These are phyloP conservation scores for Russula emetica DNA, from an alignment of 768 basidiomycete species.

Conservation along the genomic window DNA sequence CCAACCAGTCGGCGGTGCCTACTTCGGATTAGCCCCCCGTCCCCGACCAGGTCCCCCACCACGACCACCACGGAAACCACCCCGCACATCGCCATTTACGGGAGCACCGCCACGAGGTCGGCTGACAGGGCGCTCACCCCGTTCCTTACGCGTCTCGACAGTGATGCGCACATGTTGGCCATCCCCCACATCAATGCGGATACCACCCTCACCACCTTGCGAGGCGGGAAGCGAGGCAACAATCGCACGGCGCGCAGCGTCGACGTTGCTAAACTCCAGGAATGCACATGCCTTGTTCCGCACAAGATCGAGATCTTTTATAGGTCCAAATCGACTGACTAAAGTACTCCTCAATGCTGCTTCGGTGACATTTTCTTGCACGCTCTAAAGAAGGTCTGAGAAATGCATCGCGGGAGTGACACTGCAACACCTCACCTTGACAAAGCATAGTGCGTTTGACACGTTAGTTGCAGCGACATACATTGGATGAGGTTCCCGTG, in stretches of 20 bases:
- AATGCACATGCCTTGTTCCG: slow-evolving; percentile 89
- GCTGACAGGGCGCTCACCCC: slow-evolving; percentile 68
- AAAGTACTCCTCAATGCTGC: slow-evolving; percentile 48
- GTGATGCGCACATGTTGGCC: slow-evolving; percentile 54
- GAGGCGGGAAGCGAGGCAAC: slow-evolving; percentile 55
- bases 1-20: slow-evolving; percentile 7
- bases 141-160: slow-evolving; percentile 90
- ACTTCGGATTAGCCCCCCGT: slow-evolving; percentile 38
- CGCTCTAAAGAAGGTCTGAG: slow-evolving; percentile 46
- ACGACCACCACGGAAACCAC: slow-evolving; percentile 46
- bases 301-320: slow-evolving; percentile 88
- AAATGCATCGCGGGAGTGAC: slow-evolving; percentile 1
- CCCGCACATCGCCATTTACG: slow-evolving; percentile 45
- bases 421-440: slow-evolving; percentile 59
- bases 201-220: slow-evolving; percentile 86
- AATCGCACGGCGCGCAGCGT: slow-evolving; percentile 84
- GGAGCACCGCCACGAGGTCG: slow-evolving; percentile 62
- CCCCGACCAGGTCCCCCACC: slow-evolving; percentile 43
- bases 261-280: slow-evolving; percentile 77
- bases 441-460: slow-evolving; percentile 78
- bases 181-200: slow-evolving; percentile 66
- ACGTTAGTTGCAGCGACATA: slow-evolving; percentile 56
- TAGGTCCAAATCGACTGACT: slow-evolving; percentile 63
- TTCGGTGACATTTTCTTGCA: slow-evolving; percentile 60
- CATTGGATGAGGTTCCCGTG: slow-evolving; percentile 45